Evolutionary conservation across 2,329 filamentous ascomycete genomes (phyloP), one percentile per base, ranked within the genome.

Genomic region (Fusarium penzigii): DNA sequence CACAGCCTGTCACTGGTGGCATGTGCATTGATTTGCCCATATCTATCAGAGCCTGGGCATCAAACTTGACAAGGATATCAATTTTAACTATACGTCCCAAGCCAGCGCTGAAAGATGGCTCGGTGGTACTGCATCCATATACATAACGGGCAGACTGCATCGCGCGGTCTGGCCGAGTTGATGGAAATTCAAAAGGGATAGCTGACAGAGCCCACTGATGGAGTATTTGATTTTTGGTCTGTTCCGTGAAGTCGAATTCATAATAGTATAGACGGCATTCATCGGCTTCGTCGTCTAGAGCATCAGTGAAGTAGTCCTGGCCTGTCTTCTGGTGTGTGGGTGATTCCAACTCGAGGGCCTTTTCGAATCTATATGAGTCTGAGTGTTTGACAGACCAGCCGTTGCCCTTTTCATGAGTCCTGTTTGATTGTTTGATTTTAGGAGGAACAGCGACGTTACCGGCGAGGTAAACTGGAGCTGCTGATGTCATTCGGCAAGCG

Each of bases 211-310:
- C 84, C 73, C 85, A 88, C 59, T 89, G 84, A 43, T 86, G 77
- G 0, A 73, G 75, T 40, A 89, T 86, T 0, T 57, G 65, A 3
- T 70, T 66, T 3, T 36, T 25, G 1, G 5, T 61, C 16, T 0
- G 63, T 49, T 2, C 38, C 1, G 44, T 32, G 2, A 87, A 67
- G 2, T 75, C 71, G 61, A 89, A 89, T 38, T 77, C 75, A 64
- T 88, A 89, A 63, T 88, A 88, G 67, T 89, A 89, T 0, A 90
- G 73, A 6, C 86, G 78, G 53, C 86, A 89, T 66, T 89, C 84
- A 42, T 87, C 83, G 57, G 84, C 79, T 55, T 88, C 84, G 2
- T 69, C 68, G 3, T 74, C 71, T 48, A 72, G 67, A 1, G 63
- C 65, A 1, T 3, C 1, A 0, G 42, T 10, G 2, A 42, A 47